Evolutionary conservation across 176 grass and related monocot genomes (phyloP).

Genomic region (Aegilops umbellulata): DNA sequence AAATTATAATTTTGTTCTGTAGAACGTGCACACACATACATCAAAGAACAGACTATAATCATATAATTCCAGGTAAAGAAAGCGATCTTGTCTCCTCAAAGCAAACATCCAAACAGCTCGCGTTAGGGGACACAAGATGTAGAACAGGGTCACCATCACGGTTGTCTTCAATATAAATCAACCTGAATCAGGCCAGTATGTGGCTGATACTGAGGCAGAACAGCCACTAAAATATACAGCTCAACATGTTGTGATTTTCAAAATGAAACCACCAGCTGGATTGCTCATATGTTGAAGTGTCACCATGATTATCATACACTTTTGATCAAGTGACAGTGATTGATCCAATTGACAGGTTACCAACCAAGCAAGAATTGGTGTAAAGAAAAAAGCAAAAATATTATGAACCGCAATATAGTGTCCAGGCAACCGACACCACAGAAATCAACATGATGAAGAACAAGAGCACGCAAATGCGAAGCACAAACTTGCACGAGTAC

Average conservation of each 20-base stretch:
- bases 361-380: not conserved
- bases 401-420: not conserved
- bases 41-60: not conserved
- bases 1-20: not conserved
- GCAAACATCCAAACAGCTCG: conserved; percentile 15
- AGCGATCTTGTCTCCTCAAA: conserved; percentile 3
- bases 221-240: conserved; percentile 15
- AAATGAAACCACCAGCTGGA: not conserved
- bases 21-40: conserved; percentile 10
- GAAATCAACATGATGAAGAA: not conserved
- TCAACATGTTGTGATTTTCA: conserved; percentile 7
- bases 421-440: not conserved
- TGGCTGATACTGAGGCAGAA: conserved; percentile 15
- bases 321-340: conserved; percentile 12
- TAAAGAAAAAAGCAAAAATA: not conserved
- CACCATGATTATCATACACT: not conserved
- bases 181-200: not conserved
- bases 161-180: not conserved
- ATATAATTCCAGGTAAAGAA: conserved; percentile 12
- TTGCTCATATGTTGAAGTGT: conserved; percentile 17
- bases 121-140: not conserved
- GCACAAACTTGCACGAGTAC: not conserved
- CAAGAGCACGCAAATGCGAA: not conserved
- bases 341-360: not conserved
- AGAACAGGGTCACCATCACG: conserved; percentile 5